These are phyloP conservation scores for Andrographis paniculata DNA, from an alignment of 305 asterid genomes.

Conservation along the genomic window DNA sequence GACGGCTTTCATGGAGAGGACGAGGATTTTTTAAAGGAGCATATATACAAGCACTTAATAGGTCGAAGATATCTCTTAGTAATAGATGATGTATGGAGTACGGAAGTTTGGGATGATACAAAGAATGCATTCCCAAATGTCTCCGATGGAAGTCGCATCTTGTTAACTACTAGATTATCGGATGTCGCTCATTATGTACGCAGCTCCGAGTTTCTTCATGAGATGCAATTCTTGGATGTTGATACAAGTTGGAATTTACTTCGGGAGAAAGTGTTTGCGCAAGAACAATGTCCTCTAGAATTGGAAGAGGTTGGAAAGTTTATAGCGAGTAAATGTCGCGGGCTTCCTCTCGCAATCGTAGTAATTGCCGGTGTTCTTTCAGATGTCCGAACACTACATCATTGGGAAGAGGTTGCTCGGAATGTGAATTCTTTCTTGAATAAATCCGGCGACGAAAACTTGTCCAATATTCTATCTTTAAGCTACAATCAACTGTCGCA, in stretches of 20 bases:
- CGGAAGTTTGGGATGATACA: not conserved
- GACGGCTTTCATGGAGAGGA: no score
- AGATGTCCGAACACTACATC: not conserved
- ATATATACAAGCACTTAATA: no score
- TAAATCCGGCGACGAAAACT: not conserved
- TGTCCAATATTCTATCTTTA: no score
- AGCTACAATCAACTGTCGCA: no score
- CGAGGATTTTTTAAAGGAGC: no score
- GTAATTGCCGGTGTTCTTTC: not conserved
- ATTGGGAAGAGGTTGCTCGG: not conserved
- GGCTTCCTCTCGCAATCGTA: not conserved
- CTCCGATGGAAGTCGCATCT: no score
- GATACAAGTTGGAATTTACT: not conserved
- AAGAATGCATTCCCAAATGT: not conserved
- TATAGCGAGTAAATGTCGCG: no score
- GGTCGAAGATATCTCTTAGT: not conserved
- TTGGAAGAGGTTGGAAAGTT: not conserved
- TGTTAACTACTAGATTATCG: no score
- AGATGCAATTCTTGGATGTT: not conserved
- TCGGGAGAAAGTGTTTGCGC: not conserved
- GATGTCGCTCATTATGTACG: no score
- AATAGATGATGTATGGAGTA: not conserved
- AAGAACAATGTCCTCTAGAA: not conserved
- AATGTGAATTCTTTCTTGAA: not conserved
- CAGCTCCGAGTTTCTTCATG: no score